Base-by-base conservation (phyloP, 140 eudicot species). In the Ambrosia hybrid region DNA sequence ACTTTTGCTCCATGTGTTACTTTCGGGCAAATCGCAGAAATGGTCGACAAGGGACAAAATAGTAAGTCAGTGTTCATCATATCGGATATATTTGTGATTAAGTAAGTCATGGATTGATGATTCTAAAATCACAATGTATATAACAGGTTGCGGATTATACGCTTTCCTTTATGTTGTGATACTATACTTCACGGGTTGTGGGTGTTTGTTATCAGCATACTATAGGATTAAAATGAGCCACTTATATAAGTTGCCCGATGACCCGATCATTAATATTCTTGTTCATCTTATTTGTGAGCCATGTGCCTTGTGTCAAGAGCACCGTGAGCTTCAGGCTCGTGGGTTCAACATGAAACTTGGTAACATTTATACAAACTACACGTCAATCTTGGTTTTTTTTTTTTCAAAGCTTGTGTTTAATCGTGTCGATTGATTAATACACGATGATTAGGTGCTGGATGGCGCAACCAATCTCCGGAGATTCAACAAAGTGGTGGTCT, bases 11-110 rank as follows among this genome's bases (percentile, higher is more conserved):
- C 87, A 10, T 83, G 84, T 26, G 75, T 79, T 38, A 83, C 87
- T 1, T 83, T 83, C 48, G 87, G 84, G 37, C 84, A 83, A 73
- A 53, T 83, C 7, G 87, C 87, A 9, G 87, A 83, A 61, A 83
- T 83, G 74, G 77, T 79, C 2, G 81, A 79, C 48, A 71, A 66
- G 51, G 87, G 87, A 36, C 73, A 73, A 69, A 59, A 64, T 12
- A 67, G 87, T 83, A 71, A 71, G 84, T 62, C 37, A 37, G 41
- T 53, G 16, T 67, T 43, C 14, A 11, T 56, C 49, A 48, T 30
- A 41, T 17, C 30, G 49, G 11, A 21, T 21, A 21, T 21, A 61
- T 2, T 0, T 3, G 9, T 15, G 14, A 30, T 59, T 34, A 61
- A 10, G 0, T 61, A 26, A 13, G 5, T 4, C 53, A 10, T 48